Conservation (phyloP, 2,329 filamentous ascomycete genomes). For the Aspergillus sp. region DNA sequence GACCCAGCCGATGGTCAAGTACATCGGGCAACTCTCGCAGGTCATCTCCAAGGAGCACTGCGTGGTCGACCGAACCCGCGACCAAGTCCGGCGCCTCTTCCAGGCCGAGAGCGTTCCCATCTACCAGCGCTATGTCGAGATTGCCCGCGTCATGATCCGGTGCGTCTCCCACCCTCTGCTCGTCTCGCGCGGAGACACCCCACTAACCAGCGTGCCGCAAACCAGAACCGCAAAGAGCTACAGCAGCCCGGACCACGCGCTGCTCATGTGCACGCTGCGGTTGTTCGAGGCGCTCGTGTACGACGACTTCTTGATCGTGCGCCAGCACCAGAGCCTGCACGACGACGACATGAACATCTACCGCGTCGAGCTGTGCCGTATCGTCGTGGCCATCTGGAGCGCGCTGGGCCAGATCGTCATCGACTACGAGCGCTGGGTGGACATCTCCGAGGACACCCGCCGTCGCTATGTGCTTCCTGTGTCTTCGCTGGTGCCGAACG, state of each 20-base stretch:
- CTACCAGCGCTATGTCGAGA: neutral
- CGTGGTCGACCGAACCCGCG: no score
- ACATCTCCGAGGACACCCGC: neutral
- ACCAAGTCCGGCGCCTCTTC: no score
- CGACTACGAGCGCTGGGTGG: neutral
- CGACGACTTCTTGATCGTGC: neutral
- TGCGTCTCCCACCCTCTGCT: neutral
- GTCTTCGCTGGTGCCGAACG: neutral
- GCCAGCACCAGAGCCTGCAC: neutral
- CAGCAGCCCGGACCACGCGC: neutral
- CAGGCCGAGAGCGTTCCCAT: neutral
- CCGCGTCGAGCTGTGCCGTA: neutral
- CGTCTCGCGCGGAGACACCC: neutral
- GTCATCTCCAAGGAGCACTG: neutral
- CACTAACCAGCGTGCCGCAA: neutral
- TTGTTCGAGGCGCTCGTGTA: neutral
- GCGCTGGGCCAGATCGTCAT: neutral
- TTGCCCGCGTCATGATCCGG: neutral
- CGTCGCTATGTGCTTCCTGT: neutral
- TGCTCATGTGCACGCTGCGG: neutral
- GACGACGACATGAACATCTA: neutral
- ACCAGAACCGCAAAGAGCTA: neutral
- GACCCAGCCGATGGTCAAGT: neutral
- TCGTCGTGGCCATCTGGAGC: neutral
- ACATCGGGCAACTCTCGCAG: neutral